Evolutionary conservation across 2,329 filamentous ascomycete species (phyloP).

Genomic region (Cladosporium sp.): DNA sequence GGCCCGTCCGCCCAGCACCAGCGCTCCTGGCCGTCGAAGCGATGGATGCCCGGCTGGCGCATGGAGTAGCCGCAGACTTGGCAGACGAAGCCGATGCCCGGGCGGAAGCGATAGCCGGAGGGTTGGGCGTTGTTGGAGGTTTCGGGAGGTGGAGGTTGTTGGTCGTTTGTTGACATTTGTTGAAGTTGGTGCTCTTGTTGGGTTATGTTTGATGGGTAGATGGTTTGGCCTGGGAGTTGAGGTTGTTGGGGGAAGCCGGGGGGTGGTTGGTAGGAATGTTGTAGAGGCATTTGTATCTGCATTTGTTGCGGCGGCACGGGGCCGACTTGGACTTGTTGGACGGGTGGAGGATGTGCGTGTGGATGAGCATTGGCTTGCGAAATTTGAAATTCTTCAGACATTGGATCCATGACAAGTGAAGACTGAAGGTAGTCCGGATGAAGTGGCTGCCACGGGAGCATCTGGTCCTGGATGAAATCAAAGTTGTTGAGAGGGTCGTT

Average conservation of each 20-base stretch:
- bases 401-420: neutral
- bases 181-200: neutral
- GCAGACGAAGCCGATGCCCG: conserved; percentile 6
- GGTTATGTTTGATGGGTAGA: neutral
- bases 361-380: neutral
- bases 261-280: conserved; percentile 3
- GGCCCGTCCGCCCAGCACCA: conserved; percentile 7
- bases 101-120: conserved; percentile 2
- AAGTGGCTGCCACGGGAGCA: neutral
- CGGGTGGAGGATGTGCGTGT: neutral
- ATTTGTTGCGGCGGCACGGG: neutral
- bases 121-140: neutral
- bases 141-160: neutral
- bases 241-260: conserved; percentile 6
- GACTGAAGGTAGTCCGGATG: neutral
- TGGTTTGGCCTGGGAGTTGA: neutral
- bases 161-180: neutral
- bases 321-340: neutral
- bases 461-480: conserved; percentile 1
- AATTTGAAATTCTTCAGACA: neutral
- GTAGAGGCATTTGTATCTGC: neutral
- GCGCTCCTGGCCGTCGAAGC: neutral
- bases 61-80: neutral
- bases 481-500: neutral
- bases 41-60: conserved; percentile 1